phyloP scores from a whole-genome alignment of 495 filamentous ascomycete species.

The Patellaria atrata region DNA sequence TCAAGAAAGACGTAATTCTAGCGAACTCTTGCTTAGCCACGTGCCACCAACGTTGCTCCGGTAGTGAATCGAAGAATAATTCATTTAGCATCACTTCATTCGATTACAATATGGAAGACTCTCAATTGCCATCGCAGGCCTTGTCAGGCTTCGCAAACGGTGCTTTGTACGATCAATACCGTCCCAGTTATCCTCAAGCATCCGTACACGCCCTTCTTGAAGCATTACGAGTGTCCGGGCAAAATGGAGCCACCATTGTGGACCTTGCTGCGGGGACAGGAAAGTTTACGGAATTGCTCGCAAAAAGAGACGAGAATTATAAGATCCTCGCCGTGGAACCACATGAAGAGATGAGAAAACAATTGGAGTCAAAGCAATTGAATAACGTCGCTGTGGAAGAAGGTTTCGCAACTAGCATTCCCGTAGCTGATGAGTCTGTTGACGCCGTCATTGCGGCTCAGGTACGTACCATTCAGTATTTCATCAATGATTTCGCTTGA shows the following conservation, averaged over 20 bases:
- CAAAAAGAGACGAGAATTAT: conserved; percentile 35
- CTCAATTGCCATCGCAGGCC: conserved; percentile 12
- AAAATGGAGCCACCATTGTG: conserved; percentile 33
- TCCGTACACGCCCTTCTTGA: conserved; percentile 40
- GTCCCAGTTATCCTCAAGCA: conserved; percentile 44
- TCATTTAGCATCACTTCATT: too few relatives aligned
- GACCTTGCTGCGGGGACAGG: conserved; percentile 54
- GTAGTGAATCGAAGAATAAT: too few relatives aligned
- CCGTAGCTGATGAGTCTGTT: conserved; percentile 38
- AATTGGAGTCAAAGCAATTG: conserved; percentile 39
- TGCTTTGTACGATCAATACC: conserved; percentile 41
- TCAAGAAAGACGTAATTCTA: too few relatives aligned
- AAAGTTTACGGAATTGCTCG: conserved; percentile 48
- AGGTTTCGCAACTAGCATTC: conserved; percentile 40
- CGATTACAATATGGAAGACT: conserved; percentile 5
- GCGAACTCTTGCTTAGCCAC: too few relatives aligned
- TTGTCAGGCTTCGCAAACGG: conserved; percentile 41
- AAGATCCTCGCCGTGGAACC: conserved; percentile 48
- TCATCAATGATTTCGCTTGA: too few relatives aligned
- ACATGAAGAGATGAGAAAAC: conserved; percentile 42
- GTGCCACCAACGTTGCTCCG: too few relatives aligned
- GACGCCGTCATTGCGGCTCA: conserved; percentile 51
- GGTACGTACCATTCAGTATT: conserved; percentile 29
- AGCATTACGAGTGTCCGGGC: conserved; percentile 30
- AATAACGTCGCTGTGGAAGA: conserved; percentile 34